These are phyloP conservation scores for Pseudocercospora cruenta DNA, from an alignment of 2,329 filamentous ascomycete species.

Conservation along the genomic window DNA sequence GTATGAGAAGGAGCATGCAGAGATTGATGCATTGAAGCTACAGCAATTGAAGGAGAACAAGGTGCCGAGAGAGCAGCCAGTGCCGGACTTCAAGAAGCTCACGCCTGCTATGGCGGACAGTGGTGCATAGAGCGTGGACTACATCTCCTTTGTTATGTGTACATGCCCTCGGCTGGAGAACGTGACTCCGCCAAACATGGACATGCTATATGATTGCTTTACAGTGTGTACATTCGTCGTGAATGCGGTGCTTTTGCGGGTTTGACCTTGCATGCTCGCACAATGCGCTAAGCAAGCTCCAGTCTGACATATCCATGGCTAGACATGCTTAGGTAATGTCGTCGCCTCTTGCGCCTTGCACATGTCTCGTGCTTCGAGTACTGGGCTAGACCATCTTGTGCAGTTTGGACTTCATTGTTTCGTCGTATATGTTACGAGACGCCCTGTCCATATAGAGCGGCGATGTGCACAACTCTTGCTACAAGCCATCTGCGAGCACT, in stretches of 20 bases:
- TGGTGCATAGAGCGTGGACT: conserved; percentile 4
- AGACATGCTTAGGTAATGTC: not conserved
- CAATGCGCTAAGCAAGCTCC: not conserved
- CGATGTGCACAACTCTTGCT: not conserved
- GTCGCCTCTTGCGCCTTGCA: not conserved
- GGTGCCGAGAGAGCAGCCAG: conserved; percentile 39
- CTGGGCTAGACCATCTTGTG: not conserved
- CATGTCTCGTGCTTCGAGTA: not conserved
- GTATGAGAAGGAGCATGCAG: conserved; percentile 62
- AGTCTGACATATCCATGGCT: no score
- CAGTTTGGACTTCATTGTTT: not conserved
- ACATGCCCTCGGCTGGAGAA: conserved; percentile 3
- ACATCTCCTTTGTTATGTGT: conserved; percentile 21
- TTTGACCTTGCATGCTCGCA: not conserved
- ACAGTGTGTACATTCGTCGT: not conserved
- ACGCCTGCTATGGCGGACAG: conserved; percentile 30
- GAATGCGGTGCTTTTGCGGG: not conserved
- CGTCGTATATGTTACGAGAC: not conserved
- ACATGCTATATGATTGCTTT: not conserved
- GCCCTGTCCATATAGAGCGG: not conserved
- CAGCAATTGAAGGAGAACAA: conserved; percentile 45
- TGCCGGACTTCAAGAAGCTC: conserved; percentile 31
- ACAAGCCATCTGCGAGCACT: not conserved
- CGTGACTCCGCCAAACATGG: not conserved
- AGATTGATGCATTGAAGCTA: conserved; percentile 61